Evolutionary conservation across 257 asterid species (phyloP), one percentile per base, ranked within the genome.

Genomic region (Solanum piurae): DNA sequence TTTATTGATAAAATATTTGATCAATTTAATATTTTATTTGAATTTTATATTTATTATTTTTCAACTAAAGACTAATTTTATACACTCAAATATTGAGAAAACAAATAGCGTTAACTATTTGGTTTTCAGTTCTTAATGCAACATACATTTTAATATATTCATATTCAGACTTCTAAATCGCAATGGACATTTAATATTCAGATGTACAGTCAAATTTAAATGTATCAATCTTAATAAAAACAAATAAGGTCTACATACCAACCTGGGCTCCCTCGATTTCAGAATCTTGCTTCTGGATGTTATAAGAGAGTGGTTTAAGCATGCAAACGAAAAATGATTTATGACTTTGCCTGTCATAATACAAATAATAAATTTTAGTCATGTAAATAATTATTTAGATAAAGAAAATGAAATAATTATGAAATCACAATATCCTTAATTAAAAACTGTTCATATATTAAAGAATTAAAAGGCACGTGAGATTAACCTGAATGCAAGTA

Each of bases 211-310:
- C 18, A 44, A 44, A 44, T 44, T 44, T 14, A 12, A 12, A 44
- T 18, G 49, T 42, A 42, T 40, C 46, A 40, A 40, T 40, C 12
- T 40, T 40, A 40, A 42, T 10, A 10, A 42, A 42, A 42, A 11
- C 14, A 42, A 42, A 42, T 42, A 42, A 42, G 49, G 49, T 12
- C 14, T 10, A 42, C 1, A 1, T 42, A 42, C 86, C 36, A 64
- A 96, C 99, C 99, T 94, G 94, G 49, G 99, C 98, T 60, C 95
- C 98, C 92, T 93, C 96, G 14, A 96, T 94, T 92, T 96, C 99
- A 85, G 93, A 68, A 92, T 94, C 97, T 91, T 96, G 98, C 23
- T 91, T 93, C n/a, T 86, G 90, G 88, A 96, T 93, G 75, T 93
- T 94, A 29, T 60, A 88, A 44, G 98, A 95, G 72, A 96, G 95